Conservation (phyloP, 805 yeast genomes). For the Kuraishia cidri region DNA sequence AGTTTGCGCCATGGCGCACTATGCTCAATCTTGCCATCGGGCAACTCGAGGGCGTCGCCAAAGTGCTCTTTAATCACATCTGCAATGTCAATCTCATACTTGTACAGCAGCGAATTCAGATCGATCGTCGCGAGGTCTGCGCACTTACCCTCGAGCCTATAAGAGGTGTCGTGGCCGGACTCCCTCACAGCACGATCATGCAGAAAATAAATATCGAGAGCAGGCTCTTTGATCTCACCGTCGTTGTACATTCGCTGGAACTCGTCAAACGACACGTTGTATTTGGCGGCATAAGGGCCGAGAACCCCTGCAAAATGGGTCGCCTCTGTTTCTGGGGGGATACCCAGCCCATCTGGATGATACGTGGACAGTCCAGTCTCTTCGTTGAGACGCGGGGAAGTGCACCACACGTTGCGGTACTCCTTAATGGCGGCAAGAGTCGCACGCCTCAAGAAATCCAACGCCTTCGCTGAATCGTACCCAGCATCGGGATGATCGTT, state of each 20-base stretch:
- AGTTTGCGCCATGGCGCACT: constrained; percentile 53
- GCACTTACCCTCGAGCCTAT: constrained; percentile 83
- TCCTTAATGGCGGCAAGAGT: constrained; percentile 78
- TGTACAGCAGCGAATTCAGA: constrained; percentile 75
- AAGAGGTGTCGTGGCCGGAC: constrained; percentile 92
- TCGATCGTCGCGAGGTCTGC: constrained; percentile 89
- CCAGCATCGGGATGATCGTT: constrained; percentile 8
- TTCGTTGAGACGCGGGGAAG: constrained; percentile 63
- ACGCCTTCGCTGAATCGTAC: constrained; percentile 36
- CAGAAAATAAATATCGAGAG: constrained; percentile 77
- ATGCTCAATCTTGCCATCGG: constrained; percentile 28
- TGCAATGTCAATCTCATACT: constrained; percentile 84
- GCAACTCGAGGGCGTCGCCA: constrained; percentile 31
- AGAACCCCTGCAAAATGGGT: constrained; percentile 75
- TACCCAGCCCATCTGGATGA: constrained; percentile 85
- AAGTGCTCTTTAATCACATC: constrained; percentile 47
- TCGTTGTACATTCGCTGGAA: constrained; percentile 65
- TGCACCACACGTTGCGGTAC: constrained; percentile 73
- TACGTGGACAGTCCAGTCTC: constrained; percentile 79
- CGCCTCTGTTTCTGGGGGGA: constrained; percentile 94
- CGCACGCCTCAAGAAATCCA: constrained; percentile 58
- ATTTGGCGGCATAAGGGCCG: constrained; percentile 57
- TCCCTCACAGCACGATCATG: constrained; percentile 96
- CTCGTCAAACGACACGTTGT: constrained; percentile 46
- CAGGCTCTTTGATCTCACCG: constrained; percentile 62